These are phyloP conservation scores for Narthecium ossifragum DNA, from an alignment of 106 monocot species.

Conservation along the genomic window DNA sequence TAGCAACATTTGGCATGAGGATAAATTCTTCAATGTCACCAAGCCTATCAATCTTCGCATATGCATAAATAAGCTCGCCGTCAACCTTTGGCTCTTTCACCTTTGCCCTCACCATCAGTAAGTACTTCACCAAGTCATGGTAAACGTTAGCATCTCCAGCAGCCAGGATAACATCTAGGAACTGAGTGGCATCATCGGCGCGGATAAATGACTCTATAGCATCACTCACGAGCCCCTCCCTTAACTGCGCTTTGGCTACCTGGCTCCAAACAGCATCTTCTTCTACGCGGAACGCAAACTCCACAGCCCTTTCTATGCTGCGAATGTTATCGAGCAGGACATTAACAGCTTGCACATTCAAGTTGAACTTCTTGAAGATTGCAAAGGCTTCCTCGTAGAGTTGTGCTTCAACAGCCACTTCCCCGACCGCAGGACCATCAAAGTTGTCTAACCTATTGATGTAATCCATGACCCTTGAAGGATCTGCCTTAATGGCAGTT, in stretches of 20 bases:
- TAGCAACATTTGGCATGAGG: constrained; percentile 97
- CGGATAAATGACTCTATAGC: constrained; percentile 99
- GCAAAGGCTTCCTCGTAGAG: constrained; percentile 95
- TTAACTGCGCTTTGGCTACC: constrained; percentile 88
- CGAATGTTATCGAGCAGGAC: constrained; percentile 84
- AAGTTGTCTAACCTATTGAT: constrained; percentile 94
- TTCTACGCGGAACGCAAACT: constrained; percentile 97
- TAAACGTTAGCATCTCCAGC: constrained; percentile 81
- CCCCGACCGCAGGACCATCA: constrained; percentile 96
- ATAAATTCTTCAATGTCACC: constrained; percentile 94
- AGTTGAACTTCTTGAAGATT: constrained; percentile 96
- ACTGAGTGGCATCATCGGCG: constrained; percentile 88
- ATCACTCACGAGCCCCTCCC: constrained; percentile 92
- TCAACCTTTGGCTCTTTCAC: constrained; percentile 87
- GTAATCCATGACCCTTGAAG: constrained; percentile 98
- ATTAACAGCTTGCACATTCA: constrained; percentile 92
- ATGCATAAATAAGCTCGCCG: constrained; percentile 87
- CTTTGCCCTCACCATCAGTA: constrained; percentile 94
- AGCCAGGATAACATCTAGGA: constrained; percentile 82
- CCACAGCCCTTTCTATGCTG: constrained; percentile 89
- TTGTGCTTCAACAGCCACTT: constrained; percentile 91
- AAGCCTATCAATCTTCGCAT: constrained; percentile 89
- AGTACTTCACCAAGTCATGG: constrained; percentile 81
- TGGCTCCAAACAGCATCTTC: constrained; percentile 99
- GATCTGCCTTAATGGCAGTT: constrained; percentile 94